Percentiles rank a stretch among this genome's conserved stretches.
phyloP scores from a whole-genome alignment of 2,329 filamentous ascomycete species.

The Aspergillus amoenus region DNA sequence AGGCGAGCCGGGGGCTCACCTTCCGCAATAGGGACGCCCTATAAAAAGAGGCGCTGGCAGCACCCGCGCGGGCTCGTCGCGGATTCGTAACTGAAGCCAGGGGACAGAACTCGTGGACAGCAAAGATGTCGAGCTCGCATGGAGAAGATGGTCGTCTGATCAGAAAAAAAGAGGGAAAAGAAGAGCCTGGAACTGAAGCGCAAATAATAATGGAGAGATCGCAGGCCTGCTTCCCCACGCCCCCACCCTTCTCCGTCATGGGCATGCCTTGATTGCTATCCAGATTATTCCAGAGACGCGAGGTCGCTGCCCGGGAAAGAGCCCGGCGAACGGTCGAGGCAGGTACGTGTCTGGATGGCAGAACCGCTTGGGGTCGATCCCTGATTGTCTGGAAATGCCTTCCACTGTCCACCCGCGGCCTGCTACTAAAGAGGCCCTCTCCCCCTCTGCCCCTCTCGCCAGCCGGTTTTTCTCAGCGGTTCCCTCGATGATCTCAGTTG shows the following conservation, averaged over 20 bases:
- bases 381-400: not conserved
- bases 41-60: not conserved
- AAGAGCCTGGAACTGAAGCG: slow-evolving; percentile 11
- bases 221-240: slow-evolving; percentile 22
- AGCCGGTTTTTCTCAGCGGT: slow-evolving; percentile 4
- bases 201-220: slow-evolving; percentile 8
- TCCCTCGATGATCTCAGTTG: slow-evolving; percentile 9
- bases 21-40: not conserved
- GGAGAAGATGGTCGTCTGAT: slow-evolving; percentile 23
- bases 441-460: not conserved
- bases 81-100: slow-evolving; percentile 5
- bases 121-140: slow-evolving; percentile 7
- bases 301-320: not conserved
- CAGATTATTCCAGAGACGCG: not conserved
- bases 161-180: slow-evolving; percentile 22
- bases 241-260: slow-evolving; percentile 28
- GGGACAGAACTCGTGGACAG: slow-evolving; percentile 13
- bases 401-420: slow-evolving; percentile 1
- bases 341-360: not conserved
- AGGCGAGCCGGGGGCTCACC: not conserved
- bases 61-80: not conserved
- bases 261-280: slow-evolving; percentile 4
- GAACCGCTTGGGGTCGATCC: not conserved
- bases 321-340: not conserved
- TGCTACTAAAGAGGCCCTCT: slow-evolving; percentile 3